These are phyloP conservation scores for Cucurbita ficifolia DNA, from an alignment of 306 rosid species.

Conservation along the genomic window DNA sequence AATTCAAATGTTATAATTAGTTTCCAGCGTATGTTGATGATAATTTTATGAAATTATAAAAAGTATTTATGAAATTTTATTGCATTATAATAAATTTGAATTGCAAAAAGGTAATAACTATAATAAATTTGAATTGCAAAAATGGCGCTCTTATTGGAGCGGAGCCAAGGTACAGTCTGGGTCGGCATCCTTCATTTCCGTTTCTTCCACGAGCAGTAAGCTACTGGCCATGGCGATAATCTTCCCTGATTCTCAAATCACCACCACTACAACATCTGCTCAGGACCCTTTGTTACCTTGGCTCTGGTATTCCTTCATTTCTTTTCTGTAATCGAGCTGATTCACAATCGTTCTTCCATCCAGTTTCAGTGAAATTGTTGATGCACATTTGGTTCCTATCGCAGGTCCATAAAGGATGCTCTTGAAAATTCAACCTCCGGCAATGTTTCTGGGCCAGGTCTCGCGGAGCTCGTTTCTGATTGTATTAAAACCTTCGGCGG, in stretches of 20 bases:
- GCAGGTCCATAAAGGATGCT: slow-evolving; percentile 41
- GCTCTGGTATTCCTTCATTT: slow-evolving; percentile 28
- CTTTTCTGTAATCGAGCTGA: neutral
- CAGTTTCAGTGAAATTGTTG: neutral
- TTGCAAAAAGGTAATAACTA: neutral
- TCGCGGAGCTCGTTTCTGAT: slow-evolving; percentile 30
- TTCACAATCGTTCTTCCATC: neutral
- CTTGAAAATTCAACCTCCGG: slow-evolving; percentile 27
- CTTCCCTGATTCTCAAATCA: slow-evolving; percentile 4
- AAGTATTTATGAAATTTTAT: too few species aligned
- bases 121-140: slow-evolving; percentile 1
- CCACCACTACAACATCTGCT: neutral
- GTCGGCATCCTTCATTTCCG: neutral
- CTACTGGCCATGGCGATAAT: slow-evolving; percentile 17
- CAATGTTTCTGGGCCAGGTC: slow-evolving; percentile 10
- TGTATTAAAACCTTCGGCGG: slow-evolving; percentile 42
- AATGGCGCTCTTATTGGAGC: neutral
- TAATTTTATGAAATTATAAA: too few species aligned
- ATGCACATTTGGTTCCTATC: neutral
- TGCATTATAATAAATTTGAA: too few species aligned
- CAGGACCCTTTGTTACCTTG: slow-evolving; percentile 47
- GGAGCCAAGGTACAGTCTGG: neutral
- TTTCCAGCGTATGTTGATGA: too few species aligned
- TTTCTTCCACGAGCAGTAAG: neutral
- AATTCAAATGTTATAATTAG: too few species aligned